Conservation (phyloP, 305 asterid species). For the Lippia alba region DNA sequence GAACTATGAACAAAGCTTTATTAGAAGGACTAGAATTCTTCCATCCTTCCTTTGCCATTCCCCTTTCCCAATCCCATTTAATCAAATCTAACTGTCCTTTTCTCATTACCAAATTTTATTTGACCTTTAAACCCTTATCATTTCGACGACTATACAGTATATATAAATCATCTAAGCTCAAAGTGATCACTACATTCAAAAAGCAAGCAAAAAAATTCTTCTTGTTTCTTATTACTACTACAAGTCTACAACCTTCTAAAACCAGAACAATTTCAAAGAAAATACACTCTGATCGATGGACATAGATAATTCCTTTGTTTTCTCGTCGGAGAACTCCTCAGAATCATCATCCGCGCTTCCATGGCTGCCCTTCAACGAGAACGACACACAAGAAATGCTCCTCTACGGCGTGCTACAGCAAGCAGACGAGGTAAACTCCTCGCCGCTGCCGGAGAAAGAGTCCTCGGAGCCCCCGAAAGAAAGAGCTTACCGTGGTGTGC, state of each 20-base stretch:
- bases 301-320: conserved; percentile 46
- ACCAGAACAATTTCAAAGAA: conserved; percentile 2
- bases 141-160: not conserved
- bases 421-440: conserved; percentile 38
- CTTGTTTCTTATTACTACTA: not conserved
- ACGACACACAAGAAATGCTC: conserved; percentile 84
- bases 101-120: not conserved
- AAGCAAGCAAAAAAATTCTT: not conserved
- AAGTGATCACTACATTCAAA: not conserved
- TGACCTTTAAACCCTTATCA: not conserved
- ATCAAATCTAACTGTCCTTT: not conserved
- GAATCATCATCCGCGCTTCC: conserved; percentile 41
- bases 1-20: no score
- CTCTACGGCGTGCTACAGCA: conserved; percentile 52
- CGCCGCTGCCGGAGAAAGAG: not conserved
- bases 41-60: conserved; percentile 47
- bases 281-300: conserved; percentile 13
- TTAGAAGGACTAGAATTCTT: no score
- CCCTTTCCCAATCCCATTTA: not conserved
- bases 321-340: conserved; percentile 48
- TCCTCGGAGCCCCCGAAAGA: conserved; percentile 25
- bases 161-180: not conserved
- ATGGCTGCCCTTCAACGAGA: conserved; percentile 73
- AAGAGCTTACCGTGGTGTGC: conserved; percentile 55
- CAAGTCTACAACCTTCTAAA: not conserved